These are phyloP conservation scores for Ceratobasidium sp. DNA, from an alignment of 1,284 basidiomycete genomes.

Conservation along the genomic window DNA sequence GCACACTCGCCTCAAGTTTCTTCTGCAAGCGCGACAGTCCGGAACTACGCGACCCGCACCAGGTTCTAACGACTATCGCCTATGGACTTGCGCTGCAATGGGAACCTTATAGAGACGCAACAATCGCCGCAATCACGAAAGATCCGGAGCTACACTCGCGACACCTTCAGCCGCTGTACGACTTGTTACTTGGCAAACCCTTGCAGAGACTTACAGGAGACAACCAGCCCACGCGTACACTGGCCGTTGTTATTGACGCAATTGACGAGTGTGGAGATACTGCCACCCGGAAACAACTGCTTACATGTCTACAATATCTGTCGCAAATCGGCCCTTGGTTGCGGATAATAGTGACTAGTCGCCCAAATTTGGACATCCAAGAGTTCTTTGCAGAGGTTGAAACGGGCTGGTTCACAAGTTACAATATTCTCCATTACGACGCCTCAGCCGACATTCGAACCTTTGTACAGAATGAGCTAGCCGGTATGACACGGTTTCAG, in stretches of 20 bases:
- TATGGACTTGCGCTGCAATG: neutral
- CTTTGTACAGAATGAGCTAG: neutral
- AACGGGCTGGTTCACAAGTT: neutral
- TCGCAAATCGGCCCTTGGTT: neutral
- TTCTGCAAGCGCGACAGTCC: conserved; percentile 35
- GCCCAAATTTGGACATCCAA: conserved; percentile 20
- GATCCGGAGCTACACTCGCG: neutral
- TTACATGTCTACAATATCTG: too few species aligned
- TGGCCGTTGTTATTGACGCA: conserved; percentile 37
- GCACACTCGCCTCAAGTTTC: neutral
- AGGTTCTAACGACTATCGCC: neutral
- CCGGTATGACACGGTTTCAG: too few species aligned
- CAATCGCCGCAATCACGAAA: neutral
- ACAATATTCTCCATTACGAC: neutral
- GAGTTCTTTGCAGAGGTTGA: neutral
- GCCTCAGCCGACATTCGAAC: neutral
- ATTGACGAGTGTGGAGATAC: conserved; percentile 31
- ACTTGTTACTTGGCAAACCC: neutral
- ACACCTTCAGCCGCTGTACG: neutral
- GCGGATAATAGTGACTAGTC: conserved; percentile 40
- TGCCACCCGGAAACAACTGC: neutral
- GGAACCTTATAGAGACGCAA: neutral
- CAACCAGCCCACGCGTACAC: neutral
- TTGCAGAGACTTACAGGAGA: neutral
- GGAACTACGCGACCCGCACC: too few species aligned